Conservation (phyloP, 169 alveolate species). For the Plasmodium chabaudi region DNA sequence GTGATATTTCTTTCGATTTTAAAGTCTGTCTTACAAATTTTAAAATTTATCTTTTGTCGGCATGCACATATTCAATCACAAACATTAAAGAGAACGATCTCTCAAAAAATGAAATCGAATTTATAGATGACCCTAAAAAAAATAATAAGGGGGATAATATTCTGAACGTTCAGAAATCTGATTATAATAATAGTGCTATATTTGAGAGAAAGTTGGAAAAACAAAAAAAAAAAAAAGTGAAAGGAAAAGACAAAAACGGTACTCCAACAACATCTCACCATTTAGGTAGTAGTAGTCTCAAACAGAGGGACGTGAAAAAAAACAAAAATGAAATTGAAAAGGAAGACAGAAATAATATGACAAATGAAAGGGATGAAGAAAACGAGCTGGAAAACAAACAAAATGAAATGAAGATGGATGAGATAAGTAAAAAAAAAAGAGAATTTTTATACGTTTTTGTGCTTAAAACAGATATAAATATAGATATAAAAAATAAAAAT, state of each 20-base stretch:
- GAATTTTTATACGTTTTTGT: no score
- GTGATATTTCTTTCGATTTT: background rate
- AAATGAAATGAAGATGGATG: no score
- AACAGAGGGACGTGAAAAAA: no score
- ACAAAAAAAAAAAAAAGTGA: background rate
- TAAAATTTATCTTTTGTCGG: slow-evolving; percentile 4
- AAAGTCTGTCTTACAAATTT: slow-evolving; percentile 11
- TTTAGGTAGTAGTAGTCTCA: no score
- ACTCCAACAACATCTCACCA: background rate
- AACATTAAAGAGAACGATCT: background rate
- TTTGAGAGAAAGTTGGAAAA: background rate
- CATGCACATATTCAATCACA: slow-evolving; percentile 8
- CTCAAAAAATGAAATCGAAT: background rate
- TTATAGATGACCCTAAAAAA: background rate
- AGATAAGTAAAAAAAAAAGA: no score
- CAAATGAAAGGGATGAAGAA: no score
- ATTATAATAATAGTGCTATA: background rate
- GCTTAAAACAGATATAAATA: no score
- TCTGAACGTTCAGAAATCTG: background rate
- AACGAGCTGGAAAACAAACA: no score
- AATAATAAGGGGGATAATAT: background rate
- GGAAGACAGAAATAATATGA: no score
- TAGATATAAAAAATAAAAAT: no score
- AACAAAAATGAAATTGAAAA: no score
- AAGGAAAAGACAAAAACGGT: background rate